phyloP scores from a whole-genome alignment of 768 basidiomycete species.

The Termitomyces sp. region DNA sequence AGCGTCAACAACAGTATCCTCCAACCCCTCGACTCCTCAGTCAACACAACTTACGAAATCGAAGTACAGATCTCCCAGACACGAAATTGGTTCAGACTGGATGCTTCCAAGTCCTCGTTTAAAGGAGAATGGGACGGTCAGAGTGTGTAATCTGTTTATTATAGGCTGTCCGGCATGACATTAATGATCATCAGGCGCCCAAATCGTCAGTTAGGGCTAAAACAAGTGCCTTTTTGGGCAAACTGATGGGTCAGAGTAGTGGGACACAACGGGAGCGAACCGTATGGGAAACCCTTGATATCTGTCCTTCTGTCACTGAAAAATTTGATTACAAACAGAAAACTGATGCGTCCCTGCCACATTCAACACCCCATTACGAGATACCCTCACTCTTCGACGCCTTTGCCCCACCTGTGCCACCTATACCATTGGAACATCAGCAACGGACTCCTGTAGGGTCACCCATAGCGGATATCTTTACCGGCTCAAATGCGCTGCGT shows the following conservation, averaged over 20 bases:
- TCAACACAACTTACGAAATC: conserved; percentile 28
- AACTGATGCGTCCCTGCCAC: conserved; percentile 39
- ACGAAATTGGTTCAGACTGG: conserved; percentile 32
- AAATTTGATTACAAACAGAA: conserved; percentile 31
- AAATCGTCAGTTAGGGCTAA: conserved; percentile 70
- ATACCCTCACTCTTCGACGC: conserved; percentile 36
- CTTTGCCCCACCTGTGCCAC: conserved; percentile 46
- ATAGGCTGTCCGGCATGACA: neutral
- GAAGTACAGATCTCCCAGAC: conserved; percentile 20
- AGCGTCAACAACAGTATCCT: conserved; percentile 35
- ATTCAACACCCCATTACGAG: conserved; percentile 28
- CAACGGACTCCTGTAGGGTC: conserved; percentile 31
- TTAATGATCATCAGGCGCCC: conserved; percentile 26
- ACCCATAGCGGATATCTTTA: conserved; percentile 49
- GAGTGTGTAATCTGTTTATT: conserved; percentile 32
- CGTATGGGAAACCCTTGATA: conserved; percentile 48
- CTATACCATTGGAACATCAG: conserved; percentile 39
- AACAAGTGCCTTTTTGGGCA: conserved; percentile 77
- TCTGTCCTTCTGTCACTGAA: conserved; percentile 14
- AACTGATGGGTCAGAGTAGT: conserved; percentile 58
- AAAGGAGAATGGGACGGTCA: conserved; percentile 40
- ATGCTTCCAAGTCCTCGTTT: conserved; percentile 40
- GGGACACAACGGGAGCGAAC: conserved; percentile 24
- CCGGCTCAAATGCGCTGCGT: conserved; percentile 17
- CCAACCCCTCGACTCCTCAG: conserved; percentile 19